Base-by-base conservation (phyloP, 768 basidiomycete genomes). In the Pleurotus tuoliensis region DNA sequence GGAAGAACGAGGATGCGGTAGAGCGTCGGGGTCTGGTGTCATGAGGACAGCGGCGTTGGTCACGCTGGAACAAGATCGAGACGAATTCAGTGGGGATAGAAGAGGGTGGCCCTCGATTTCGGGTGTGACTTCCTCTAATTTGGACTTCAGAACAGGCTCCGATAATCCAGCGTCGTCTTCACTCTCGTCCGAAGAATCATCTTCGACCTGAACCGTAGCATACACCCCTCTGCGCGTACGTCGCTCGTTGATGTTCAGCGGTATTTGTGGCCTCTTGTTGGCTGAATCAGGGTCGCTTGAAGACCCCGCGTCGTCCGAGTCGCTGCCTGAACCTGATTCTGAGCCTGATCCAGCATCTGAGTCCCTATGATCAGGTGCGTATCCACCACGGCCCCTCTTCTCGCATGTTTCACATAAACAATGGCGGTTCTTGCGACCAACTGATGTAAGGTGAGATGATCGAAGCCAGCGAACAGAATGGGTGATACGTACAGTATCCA, bases 361-460 rank as follows among this genome's bases (percentile, higher is more conserved):
- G 55, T 83, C 83, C 34, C 76, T 77, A 52, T 83, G 79, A 40
- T 75, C 76, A 55, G 79, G 80, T 37, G 82, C 82, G 65, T 93
- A 94, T 22, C 91, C 90, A 24, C 92, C 92, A 55, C 80, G 73
- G 16, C 84, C 83, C 49, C 77, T 81, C 71, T 78, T 84, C 71
- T 94, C 92, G 72, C 92, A 94, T 11, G 88, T 92, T 71, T 92
- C 90, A 63, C 92, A 94, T 25, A 94, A 76, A 67, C 92, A 94
- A 66, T 87, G 83, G 20, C 85, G 78, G 62, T 88, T 88, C 58
- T 79, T 82, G 59, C 80, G 75, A 51, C 86, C 86, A 66, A 88
- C 86, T 87, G 57, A 62, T 51, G 37, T 64, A 48, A 13, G 43
- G 30, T 37, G 40, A 59, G 45, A 58, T 58, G 49, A 59, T 61